Evolutionary conservation across 371 early-diverging fungal species (phyloP).

Genomic region (Lichtheimia ramosa): DNA sequence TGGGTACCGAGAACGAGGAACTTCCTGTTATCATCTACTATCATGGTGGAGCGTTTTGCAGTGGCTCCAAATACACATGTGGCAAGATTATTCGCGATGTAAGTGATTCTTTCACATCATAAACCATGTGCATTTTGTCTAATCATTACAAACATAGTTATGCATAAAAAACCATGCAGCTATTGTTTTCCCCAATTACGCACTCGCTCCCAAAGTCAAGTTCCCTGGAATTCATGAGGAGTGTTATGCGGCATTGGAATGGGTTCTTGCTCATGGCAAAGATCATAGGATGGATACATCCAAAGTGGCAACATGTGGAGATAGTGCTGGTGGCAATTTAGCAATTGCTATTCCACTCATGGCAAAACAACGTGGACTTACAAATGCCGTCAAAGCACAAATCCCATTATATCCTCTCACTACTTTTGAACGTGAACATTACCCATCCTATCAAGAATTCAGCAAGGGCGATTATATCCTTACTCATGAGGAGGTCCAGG

Average conservation of each 20-base stretch:
- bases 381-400: constrained; percentile 12
- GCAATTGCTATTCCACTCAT: constrained; percentile 9
- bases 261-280: constrained; percentile 14
- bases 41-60: too few relatives aligned
- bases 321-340: constrained; percentile 23
- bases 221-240: constrained; percentile 30
- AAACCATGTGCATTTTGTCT: not conserved
- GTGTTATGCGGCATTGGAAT: constrained; percentile 19
- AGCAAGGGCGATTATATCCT: constrained; percentile 15
- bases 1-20: constrained; percentile 11
- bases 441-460: constrained; percentile 4
- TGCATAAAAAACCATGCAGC: constrained; percentile 13
- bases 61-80: constrained; percentile 16
- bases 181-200: constrained; percentile 22
- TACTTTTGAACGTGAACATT: not conserved
- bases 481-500: not conserved
- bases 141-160: not conserved
- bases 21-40: constrained; percentile 23
- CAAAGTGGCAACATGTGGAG: constrained; percentile 17
- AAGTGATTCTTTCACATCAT: not conserved
- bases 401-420: constrained; percentile 14
- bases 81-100: constrained; percentile 18
- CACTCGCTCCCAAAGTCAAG: constrained; percentile 24
- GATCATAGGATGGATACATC: constrained; percentile 9
- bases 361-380: constrained; percentile 16